Conservation (phyloP, 345 rosid species). For the rapeseed (Brassica napus) region DNA sequence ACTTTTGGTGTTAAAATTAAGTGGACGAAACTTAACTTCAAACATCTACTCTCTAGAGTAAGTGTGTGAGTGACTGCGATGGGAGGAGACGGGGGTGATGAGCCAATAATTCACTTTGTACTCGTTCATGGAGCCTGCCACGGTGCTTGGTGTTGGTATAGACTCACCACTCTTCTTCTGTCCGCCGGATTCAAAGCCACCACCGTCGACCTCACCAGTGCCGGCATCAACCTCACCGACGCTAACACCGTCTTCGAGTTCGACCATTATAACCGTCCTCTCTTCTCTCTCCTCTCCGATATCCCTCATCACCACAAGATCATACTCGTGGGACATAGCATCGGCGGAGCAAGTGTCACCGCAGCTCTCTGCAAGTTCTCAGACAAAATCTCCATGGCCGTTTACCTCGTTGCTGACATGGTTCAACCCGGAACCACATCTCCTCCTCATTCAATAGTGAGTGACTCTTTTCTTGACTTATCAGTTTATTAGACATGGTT, state of each 20-base stretch:
- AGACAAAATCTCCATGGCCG: conserved; percentile 42
- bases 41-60: not conserved
- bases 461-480: not conserved
- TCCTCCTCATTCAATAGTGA: conserved; percentile 9
- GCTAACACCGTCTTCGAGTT: conserved; percentile 23
- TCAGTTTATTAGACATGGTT: no score
- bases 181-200: conserved; percentile 28
- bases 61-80: not conserved
- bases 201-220: conserved; percentile 32
- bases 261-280: conserved; percentile 28
- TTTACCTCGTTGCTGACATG: conserved; percentile 49
- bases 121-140: conserved; percentile 33
- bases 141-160: conserved; percentile 34
- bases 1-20: not conserved
- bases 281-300: conserved; percentile 31
- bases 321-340: conserved; percentile 50
- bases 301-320: conserved; percentile 30
- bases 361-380: conserved; percentile 45
- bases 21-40: not conserved
- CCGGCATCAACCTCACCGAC: conserved; percentile 37
- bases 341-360: conserved; percentile 47
- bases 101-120: not conserved
- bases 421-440: conserved; percentile 38
- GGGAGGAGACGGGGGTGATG: not conserved
- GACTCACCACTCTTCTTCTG: not conserved